A percentile compares a stretch with the other conserved stretches of the same genome.
Evolutionary conservation across 805 yeast species (phyloP).

Genomic region (Saccharomycopsis lassenensis): DNA sequence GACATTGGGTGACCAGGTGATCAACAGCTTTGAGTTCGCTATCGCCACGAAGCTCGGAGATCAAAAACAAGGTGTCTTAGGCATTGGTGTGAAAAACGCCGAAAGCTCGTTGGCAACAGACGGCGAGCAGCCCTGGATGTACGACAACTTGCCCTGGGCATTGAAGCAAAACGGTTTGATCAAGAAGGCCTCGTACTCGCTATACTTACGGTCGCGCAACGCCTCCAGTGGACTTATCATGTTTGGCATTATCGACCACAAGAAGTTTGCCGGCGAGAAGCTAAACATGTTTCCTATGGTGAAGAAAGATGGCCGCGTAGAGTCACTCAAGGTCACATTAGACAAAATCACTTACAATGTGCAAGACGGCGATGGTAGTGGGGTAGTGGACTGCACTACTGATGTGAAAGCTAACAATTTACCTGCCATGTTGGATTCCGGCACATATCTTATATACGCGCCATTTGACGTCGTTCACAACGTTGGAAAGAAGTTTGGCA

Average conservation of each 20-base stretch:
- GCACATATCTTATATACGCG: constrained; percentile 41
- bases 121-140: constrained; percentile 30
- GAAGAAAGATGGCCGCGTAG: constrained; percentile 7
- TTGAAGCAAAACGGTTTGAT: constrained; percentile 49
- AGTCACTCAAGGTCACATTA: no score
- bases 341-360: no score
- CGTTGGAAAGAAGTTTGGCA: constrained; percentile 19
- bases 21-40: constrained; percentile 11
- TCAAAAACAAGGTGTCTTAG: constrained; percentile 45
- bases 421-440: constrained; percentile 45
- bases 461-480: constrained; percentile 28
- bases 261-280: constrained; percentile 44
- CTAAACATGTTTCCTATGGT: constrained; percentile 12
- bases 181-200: constrained; percentile 45
- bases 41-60: constrained; percentile 7
- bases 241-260: constrained; percentile 63
- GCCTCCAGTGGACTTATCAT: constrained; percentile 42
- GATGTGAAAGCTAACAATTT: no score
- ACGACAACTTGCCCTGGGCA: constrained; percentile 57
- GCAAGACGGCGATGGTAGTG: no score
- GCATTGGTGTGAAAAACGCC: constrained; percentile 58
- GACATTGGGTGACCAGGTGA: constrained; percentile 3
- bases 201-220: constrained; percentile 38
- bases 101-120: constrained; percentile 42
- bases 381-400: no score